Base-by-base conservation (phyloP, 768 basidiomycete genomes). In the Gyrodon lividus region DNA sequence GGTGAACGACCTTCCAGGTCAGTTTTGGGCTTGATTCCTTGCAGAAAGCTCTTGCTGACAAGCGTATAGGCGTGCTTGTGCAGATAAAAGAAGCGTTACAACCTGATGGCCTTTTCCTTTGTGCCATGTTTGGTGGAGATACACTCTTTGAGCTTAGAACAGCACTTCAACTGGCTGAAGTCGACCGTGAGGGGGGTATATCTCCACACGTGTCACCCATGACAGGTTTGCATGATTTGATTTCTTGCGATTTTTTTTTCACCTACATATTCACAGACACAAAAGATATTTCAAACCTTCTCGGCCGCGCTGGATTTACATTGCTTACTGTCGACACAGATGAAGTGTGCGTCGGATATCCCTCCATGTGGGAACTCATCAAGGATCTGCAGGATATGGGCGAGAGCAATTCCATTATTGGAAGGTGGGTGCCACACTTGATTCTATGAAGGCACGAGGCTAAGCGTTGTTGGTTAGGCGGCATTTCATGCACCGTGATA, bases 131-230 rank as follows among this genome's bases (percentile, higher is more conserved):
- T 50, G 97, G 97, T 14, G 95, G 97, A 2, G 97, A 98, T 53
- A 95, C 94, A 0, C 74, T 99, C 5, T 99, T 98, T 63, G 97
- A 99, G 71, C 75, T 99, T 2, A 92, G 96, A 60, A 95, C 97
- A 33, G 80, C 95, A 4, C 77, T 99, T 23, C 97, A 98, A 62
- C 78, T 99, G 0, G 96, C 97, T 7, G 91, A 98, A 73, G 74
- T 86, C 19, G 96, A 99, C 61, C 82, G 94, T 8, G 87, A 96
- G 68, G 97, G 97, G 6, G 97, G 97, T 1, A 88, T 99, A 48
- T 94, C 94, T n/a, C 94, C 95, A 6, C 89, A 92, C 51, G 71
- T 99, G 31, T 98, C 96, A 1, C 97, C 97, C 1, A 98, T 99
- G 97, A 94, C 95, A 54, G 90, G 95, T 93, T 51, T 26, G 77